Base-by-base conservation (phyloP, 164 flowering plant genomes). In the Nelumbo lutea region DNA sequence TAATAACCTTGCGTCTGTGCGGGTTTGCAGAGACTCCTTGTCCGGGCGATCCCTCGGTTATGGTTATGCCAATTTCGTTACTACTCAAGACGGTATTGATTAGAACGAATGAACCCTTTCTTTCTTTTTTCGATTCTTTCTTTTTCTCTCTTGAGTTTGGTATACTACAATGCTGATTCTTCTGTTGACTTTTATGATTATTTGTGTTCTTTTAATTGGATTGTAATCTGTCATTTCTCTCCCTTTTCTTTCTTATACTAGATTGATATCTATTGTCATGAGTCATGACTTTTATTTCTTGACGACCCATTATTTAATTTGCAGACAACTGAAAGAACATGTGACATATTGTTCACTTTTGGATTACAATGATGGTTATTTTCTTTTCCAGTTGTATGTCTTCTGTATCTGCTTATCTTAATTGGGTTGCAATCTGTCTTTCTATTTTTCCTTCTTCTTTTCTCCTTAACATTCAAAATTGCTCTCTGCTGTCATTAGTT, bases 11-110 rank as follows among this genome's bases (percentile, higher is more conserved):
- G 70, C 81, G 27, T 94, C 98, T 38, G 95, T 90, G 0, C 88
- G 95, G 13, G 80, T 94, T 67, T 91, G 96, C 59, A 73, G 87
- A 3, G 96, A 94, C 62, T 76, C 85, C 10, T n/a, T 77, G 55
- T 71, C 88, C 5, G 85, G 87, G 2, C 73, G 83, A 42, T 88
- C 98, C 3, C 88, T 91, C 59, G 84, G 95, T 63, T 94, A 91
- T 59, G 98, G 90, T 11, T 94, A 91, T 71, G 89, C 84, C 71
- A 94, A 94, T 77, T 90, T 85, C 73, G 38, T 82, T 62, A 70
- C 85, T 51, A 72, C 73, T 4, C 78, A 76, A 2, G 90, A 89
- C 9, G 97, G 97, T 89, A 80, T 27, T 7, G 43, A 38, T 59
- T 38, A 39, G 3, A 59, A 27, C 7, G 2, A 9, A 59, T 43